Conservation (phyloP, 1,284 basidiomycete genomes). For the Cutaneotrichosporon cutaneum region DNA sequence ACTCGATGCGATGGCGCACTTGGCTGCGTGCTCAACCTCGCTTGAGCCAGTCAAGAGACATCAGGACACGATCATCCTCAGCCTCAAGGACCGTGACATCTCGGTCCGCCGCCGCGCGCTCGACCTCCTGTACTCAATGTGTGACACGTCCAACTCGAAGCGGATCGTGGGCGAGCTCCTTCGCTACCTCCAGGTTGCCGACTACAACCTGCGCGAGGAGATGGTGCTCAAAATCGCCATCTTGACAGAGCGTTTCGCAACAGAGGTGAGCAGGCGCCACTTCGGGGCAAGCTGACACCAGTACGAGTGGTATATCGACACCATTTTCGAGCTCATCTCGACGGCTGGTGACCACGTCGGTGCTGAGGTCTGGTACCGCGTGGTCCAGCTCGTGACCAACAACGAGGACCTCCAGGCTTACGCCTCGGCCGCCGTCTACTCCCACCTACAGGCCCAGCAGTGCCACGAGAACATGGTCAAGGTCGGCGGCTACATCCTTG, state of each 20-base stretch:
- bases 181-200: constrained; percentile 87
- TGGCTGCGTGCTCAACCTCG: constrained; percentile 87
- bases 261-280: constrained; percentile 62
- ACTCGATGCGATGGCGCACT: constrained; percentile 96
- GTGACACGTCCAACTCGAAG: constrained; percentile 92
- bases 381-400: constrained; percentile 97
- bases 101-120: constrained; percentile 91
- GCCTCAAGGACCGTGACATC: constrained; percentile 94
- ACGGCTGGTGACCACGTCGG: constrained; percentile 97
- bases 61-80: constrained; percentile 91
- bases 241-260: constrained; percentile 94
- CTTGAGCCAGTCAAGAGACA: constrained; percentile 92
- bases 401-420: constrained; percentile 96
- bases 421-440: constrained; percentile 89
- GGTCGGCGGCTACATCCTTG: constrained; percentile 95
- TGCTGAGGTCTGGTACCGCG: constrained; percentile 98
- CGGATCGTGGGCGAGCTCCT: constrained; percentile 91
- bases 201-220: constrained; percentile 93
- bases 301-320: constrained; percentile 96
- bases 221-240: constrained; percentile 99
- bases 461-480: constrained; percentile 97
- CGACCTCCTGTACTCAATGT: constrained; percentile 98
- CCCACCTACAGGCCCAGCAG: constrained; percentile 81
- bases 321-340: constrained; percentile 89
- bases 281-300: constrained; percentile 35